Evolutionary conservation across 805 yeast genomes (phyloP).

Genomic region (Yamadazyma nakazawae): DNA sequence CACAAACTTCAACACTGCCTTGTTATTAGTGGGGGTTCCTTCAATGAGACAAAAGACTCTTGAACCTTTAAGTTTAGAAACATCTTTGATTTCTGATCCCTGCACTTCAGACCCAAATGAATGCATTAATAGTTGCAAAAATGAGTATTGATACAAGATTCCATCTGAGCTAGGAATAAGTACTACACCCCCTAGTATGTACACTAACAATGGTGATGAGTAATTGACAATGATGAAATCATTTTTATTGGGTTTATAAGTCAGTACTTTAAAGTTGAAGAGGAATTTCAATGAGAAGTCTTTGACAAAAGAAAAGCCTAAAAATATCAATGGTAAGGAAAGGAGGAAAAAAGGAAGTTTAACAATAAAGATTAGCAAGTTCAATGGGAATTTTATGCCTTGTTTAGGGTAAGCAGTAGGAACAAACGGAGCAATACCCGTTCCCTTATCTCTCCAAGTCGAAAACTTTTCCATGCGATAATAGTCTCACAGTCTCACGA

Average conservation of each 20-base stretch:
- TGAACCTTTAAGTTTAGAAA: conserved; percentile 32
- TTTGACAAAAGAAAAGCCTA: conserved; percentile 19
- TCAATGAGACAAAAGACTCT: conserved; percentile 62
- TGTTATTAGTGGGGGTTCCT: conserved; percentile 85
- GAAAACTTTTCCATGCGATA: conserved; percentile 74
- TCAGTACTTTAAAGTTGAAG: conserved; percentile 35
- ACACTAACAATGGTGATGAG: conserved; percentile 19
- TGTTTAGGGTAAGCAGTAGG: conserved; percentile 42
- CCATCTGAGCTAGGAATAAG: conserved; percentile 39
- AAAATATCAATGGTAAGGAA: conserved; percentile 12
- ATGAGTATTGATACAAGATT: conserved; percentile 23
- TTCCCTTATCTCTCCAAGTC: conserved; percentile 82
- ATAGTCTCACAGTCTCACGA: too few relatives aligned
- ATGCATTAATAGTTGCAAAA: conserved; percentile 25
- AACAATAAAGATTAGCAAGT: conserved; percentile 14
- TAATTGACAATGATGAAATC: conserved; percentile 58
- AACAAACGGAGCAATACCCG: conserved; percentile 89
- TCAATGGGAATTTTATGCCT: neutral
- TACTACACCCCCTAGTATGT: conserved; percentile 44
- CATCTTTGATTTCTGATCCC: conserved; percentile 16
- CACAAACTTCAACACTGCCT: conserved; percentile 62
- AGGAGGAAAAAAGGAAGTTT: conserved; percentile 31
- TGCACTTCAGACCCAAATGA: conserved; percentile 15
- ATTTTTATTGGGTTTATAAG: conserved; percentile 39
- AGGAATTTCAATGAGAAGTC: conserved; percentile 21